phyloP scores from a whole-genome alignment of 2,329 filamentous ascomycete genomes.

The Fusarium pseudonygamai region DNA sequence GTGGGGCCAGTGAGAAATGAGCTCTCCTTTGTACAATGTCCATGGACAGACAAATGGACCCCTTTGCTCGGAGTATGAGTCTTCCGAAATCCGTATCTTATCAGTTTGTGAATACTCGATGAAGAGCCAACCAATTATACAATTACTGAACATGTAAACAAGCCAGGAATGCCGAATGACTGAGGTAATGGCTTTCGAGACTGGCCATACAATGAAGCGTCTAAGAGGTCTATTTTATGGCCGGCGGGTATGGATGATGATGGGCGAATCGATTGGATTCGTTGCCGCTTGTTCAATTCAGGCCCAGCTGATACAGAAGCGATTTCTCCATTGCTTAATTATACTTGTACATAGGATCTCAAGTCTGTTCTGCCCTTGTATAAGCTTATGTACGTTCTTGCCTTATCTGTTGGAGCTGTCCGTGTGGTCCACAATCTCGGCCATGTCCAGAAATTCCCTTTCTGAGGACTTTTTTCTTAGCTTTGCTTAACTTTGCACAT shows the following conservation, averaged over 20 bases:
- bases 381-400: background rate
- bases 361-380: background rate
- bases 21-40: slow-evolving; percentile 23
- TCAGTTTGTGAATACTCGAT: background rate
- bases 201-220: background rate
- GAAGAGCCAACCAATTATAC: background rate
- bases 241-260: slow-evolving; percentile 26
- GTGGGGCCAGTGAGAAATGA: slow-evolving; percentile 37
- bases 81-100: slow-evolving; percentile 3
- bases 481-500: background rate
- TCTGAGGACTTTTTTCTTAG: background rate
- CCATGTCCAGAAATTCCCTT: slow-evolving; percentile 22
- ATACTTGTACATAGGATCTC: background rate
- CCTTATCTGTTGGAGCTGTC: slow-evolving; percentile 1
- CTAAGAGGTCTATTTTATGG: background rate
- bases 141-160: slow-evolving; percentile 2
- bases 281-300: background rate
- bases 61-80: slow-evolving; percentile 19
- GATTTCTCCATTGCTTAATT: background rate
- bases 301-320: background rate
- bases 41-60: background rate
- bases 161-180: background rate
- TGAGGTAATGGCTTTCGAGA: background rate
- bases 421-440: slow-evolving; percentile 32
- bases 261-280: slow-evolving; percentile 25